phyloP scores from a whole-genome alignment of 495 filamentous ascomycete genomes.

The Aspergillus affinis region DNA sequence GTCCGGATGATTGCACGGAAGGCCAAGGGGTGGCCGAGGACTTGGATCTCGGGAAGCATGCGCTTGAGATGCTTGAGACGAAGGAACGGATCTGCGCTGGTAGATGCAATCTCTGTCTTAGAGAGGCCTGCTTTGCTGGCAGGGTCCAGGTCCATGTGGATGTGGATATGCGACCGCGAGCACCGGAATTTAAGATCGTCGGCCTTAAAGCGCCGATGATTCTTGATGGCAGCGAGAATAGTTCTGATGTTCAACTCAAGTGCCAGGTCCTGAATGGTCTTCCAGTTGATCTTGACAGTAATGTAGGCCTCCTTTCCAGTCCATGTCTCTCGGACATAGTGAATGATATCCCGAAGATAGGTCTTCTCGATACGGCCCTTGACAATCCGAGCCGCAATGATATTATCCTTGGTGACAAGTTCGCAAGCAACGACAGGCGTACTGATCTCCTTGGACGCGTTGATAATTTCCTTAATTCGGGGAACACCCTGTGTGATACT shows the following conservation, averaged over 20 bases:
- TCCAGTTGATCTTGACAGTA: constrained; percentile 71
- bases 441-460: constrained; percentile 87
- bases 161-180: constrained; percentile 53
- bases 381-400: constrained; percentile 77
- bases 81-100: constrained; percentile 69
- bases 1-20: constrained; percentile 86
- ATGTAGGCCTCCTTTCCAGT: constrained; percentile 69
- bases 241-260: constrained; percentile 70
- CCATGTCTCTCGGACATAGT: constrained; percentile 80
- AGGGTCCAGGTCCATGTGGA: constrained; percentile 58
- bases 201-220: constrained; percentile 73
- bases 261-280: constrained; percentile 73
- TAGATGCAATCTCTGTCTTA: constrained; percentile 54
- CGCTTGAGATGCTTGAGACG: constrained; percentile 83
- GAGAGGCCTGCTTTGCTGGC: constrained; percentile 50
- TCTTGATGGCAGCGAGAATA: constrained; percentile 70
- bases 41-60: constrained; percentile 70
- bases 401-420: constrained; percentile 64
- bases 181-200: constrained; percentile 52
- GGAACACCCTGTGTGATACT: constrained; percentile 98
- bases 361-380: constrained; percentile 85
- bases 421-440: constrained; percentile 90
- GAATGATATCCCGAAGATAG: constrained; percentile 57
- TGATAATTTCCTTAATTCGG: constrained; percentile 99
- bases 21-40: constrained; percentile 84